Evolutionary conservation across 2,329 filamentous ascomycete genomes (phyloP), one percentile per base, ranked within the genome.

Genomic region (Aureobasidium lini): DNA sequence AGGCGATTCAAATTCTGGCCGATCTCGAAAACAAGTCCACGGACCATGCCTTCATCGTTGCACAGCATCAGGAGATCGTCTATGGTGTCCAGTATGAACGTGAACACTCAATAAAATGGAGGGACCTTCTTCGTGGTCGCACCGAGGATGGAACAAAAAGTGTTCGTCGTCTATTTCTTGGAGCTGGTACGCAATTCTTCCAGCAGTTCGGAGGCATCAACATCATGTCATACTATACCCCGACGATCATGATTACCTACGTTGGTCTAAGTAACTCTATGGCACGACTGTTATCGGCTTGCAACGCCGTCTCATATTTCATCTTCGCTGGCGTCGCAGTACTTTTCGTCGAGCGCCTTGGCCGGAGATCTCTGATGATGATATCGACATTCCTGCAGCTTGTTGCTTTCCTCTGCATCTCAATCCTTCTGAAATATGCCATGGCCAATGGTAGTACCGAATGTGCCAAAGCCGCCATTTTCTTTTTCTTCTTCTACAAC

Each of bases 301-400:
- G 80, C 60, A 85, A 80, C 62, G 74, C 74, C 2, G 74, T 79
- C 16, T 75, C 72, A 16, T 81, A 80, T 62, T 71, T 81, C 1
- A 66, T 80, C 31, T 79, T 78, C 66, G 75, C 75, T 0, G 66
- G 74, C 10, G 74, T 79, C 37, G 76, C 73, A 1, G 77, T 80
- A 11, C 72, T 74, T 0, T 74, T 77, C 54, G 75, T 81, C 31
- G 79, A 82, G 62, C 69, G 74, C 66, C 78, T 79, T 63, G 83
- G 82, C 16, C 77, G 82, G 5, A 74, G 83, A 8, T 83, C 82
- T 66, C 74, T 85, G 68, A 81, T 85, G 77, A 77, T 85, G 67
- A 83, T 79, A 65, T 77, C 79, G 1, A 77, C 79, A 0, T 72
- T 75, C 1, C 79, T 80, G 1, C 81, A 83, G 68, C 76, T 72